Evolutionary conservation across 2,329 filamentous ascomycete genomes (phyloP).

Genomic region (Claviceps fusiformis): DNA sequence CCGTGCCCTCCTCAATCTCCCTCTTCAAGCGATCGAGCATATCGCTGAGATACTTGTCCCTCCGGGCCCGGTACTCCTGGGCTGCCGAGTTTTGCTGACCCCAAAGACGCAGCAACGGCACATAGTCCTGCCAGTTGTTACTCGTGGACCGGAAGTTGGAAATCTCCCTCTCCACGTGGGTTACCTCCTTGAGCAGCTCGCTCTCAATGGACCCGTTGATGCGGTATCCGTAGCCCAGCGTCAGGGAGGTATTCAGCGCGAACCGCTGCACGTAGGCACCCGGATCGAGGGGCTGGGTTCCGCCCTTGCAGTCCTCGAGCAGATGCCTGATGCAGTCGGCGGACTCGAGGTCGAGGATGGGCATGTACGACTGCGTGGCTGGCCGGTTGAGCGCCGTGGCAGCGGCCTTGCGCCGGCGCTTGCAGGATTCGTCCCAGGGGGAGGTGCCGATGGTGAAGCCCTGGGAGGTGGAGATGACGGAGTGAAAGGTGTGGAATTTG

Average conservation of each 20-base stretch:
- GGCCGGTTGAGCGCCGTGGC: conserved; percentile 67
- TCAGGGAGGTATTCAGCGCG: conserved; percentile 63
- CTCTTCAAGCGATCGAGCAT: conserved; percentile 44
- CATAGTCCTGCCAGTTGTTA: conserved; percentile 76
- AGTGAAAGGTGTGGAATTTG: conserved; percentile 70
- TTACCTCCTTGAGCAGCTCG: conserved; percentile 57
- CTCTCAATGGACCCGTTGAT: conserved; percentile 59
- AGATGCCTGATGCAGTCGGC: conserved; percentile 60
- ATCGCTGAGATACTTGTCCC: conserved; percentile 54
- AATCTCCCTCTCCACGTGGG: conserved; percentile 60
- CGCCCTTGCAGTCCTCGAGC: conserved; percentile 47
- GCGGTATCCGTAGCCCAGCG: conserved; percentile 66
- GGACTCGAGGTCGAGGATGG: conserved; percentile 67
- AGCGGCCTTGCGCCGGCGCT: conserved; percentile 61
- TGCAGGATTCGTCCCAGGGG: conserved; percentile 73
- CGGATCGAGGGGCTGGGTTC: conserved; percentile 53
- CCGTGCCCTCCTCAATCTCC: conserved; percentile 24
- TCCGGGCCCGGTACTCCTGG: conserved; percentile 49
- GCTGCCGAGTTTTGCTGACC: conserved; percentile 50
- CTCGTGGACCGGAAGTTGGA: conserved; percentile 66
- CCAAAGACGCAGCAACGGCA: conserved; percentile 57
- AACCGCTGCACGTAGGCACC: conserved; percentile 62
- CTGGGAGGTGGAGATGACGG: conserved; percentile 60
- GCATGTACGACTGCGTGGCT: conserved; percentile 66
- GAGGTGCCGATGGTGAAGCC: conserved; percentile 76